Base-by-base conservation (phyloP, 139 green algal genomes). In the Ettlia oleoabundans region DNA sequence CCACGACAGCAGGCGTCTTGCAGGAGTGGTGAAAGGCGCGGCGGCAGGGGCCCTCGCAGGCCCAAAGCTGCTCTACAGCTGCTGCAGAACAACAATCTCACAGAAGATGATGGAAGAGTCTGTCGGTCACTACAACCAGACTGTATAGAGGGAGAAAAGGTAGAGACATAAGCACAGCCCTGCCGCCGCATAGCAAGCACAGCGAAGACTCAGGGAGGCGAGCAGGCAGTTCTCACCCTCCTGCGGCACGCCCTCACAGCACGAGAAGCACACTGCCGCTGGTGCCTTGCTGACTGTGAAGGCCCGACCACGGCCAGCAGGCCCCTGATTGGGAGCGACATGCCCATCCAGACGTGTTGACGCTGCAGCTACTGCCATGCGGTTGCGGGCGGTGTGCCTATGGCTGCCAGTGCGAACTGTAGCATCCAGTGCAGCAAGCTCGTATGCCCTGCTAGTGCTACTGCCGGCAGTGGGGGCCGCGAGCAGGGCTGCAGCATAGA, bases 1-100 rank as follows among this genome's bases (percentile, higher is more conserved):
- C 21, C 24, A 15, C 68, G 47, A 9, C 4, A n/a, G 35, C 30
- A 15, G 83, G 72, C 55, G 52, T 37, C 33, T 41, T 21, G 63
- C 85, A 87, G 55, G 6, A 5, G 33, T 35, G 58, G 82, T 86
- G 82, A 58, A 86, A 86, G 30, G 55, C 76, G 40, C 76, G 76
- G 42, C 61, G 67, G 68, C 82, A 86, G 32, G 68, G 40, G 8
- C 82, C 82, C 5, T 37, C 35, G 69, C 82, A 86, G 1, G 55
- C n/a, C 82, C 82, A 86, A 19, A 81, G 70, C 28, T 67, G 24
- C 35, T 9, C 35, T 35, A 5, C 35, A 4, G 37, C 53, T 15
- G 28, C 71, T 78, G 53, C 43, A 65, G 66, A 30, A 43, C 6
- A 42, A 18, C n/a, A n/a, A n/a, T n/a, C n/a, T n/a, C n/a, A n/a